Base-by-base conservation (phyloP, 345 rosid genomes). In the Arabis hirsuta region DNA sequence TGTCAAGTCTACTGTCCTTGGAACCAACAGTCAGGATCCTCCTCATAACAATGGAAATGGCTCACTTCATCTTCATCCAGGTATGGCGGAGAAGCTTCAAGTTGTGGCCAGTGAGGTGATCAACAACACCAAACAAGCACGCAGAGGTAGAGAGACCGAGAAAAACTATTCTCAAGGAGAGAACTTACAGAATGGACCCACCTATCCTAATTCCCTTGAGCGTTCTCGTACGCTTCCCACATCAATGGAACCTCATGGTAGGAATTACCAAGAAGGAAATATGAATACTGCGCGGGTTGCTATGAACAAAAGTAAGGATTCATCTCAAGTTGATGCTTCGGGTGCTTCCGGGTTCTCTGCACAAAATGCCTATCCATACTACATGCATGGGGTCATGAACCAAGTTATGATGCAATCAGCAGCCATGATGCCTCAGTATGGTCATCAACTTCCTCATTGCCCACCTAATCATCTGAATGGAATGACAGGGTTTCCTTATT, bases 381-480 rank as follows among this genome's bases (percentile, higher is more conserved):
- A 81, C 65, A 82, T 91, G 89, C 74, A 92, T 2, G 96, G 97
- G 52, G 91, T 76, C 48, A 53, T 88, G 71, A 87, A 88, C 84
- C 96, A 89, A 82, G 90, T 84, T 59, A 78, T 84, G 80, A 76
- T 87, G 84, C 87, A 86, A 6, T 79, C 96, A 60, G 81, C 96
- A 29, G 73, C 82, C 45, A 79, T 90, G 78, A 56, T 84, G 26
- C 77, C 96, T 69, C 94, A 83, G 12, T 88, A 86, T 77, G 86
- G 85, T 88, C 92, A 86, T 74, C 84, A 83, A 70, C 77, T 79
- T 78, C 84, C 77, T 16, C 92, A 86, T 43, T 85, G 83, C 64
- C 73, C 85, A 19, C 81, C 85, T 34, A 71, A 71, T 67, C 93
- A 88, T 62, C 69, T 80, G 36, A 71, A 77, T 39, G 91, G 91